Evolutionary conservation across 257 asterid genomes (phyloP).

Genomic region (Fraxinus pennsylvanica): DNA sequence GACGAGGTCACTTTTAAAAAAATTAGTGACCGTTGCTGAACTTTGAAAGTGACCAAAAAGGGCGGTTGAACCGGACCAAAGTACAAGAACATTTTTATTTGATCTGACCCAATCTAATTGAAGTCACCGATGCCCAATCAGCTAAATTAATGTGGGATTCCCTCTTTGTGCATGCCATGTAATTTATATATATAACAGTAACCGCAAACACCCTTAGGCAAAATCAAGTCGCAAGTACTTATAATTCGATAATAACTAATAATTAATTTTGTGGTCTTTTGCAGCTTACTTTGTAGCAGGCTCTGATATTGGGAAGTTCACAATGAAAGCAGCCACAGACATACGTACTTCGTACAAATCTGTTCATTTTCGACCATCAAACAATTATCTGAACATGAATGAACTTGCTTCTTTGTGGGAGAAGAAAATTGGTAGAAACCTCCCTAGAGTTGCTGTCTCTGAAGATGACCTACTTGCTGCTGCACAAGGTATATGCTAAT

Average conservation of each 20-base stretch:
- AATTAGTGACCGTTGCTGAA: too few species aligned
- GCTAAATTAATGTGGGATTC: too few species aligned
- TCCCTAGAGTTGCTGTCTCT: conserved; percentile 32
- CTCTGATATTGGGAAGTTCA: conserved; percentile 34
- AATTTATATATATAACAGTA: too few species aligned
- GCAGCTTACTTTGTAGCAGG: conserved; percentile 44
- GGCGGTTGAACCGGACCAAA: too few species aligned
- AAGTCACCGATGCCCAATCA: too few species aligned
- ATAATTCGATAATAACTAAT: background rate
- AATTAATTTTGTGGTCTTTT: background rate
- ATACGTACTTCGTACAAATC: conserved; percentile 26
- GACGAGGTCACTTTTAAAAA: too few species aligned
- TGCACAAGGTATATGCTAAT: conserved; percentile 30
- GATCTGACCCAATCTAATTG: too few species aligned
- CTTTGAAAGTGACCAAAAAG: too few species aligned
- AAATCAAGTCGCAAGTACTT: background rate
- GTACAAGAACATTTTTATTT: too few species aligned
- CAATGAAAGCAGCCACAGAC: conserved; percentile 33
- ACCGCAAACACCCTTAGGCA: background rate
- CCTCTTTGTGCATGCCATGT: too few species aligned
- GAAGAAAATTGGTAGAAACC: conserved; percentile 34
- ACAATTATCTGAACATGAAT: conserved; percentile 36
- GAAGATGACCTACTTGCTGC: conserved; percentile 35
- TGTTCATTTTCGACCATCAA: conserved; percentile 40
- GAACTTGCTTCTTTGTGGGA: conserved; percentile 44